A percentile compares a stretch with the other conserved stretches of the same genome.
phyloP scores from a whole-genome alignment of 75 land plant species.

The Pinus albicaulis region DNA sequence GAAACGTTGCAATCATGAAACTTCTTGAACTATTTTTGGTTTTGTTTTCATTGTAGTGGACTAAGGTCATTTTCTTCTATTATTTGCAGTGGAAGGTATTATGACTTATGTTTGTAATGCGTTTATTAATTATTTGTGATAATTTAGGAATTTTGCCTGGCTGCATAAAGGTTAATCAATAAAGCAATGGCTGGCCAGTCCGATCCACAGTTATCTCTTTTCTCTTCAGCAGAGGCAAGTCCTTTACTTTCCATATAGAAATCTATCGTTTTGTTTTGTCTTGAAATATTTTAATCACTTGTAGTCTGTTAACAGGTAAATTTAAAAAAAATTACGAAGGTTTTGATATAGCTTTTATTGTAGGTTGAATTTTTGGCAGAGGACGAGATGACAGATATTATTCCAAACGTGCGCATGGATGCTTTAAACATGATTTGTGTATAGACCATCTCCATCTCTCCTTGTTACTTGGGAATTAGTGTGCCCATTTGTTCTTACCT shows the following conservation, averaged over 20 bases:
- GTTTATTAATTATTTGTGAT: too few relatives aligned
- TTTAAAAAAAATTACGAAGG: not conserved
- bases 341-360: not conserved
- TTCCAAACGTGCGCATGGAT: constrained; percentile 92
- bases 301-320: not conserved
- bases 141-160: too few relatives aligned
- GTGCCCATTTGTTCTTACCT: not conserved
- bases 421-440: constrained; percentile 83
- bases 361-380: constrained; percentile 95
- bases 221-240: constrained; percentile 72
- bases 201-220: constrained; percentile 56
- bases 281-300: not conserved
- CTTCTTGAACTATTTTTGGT: too few relatives aligned
- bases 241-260: not conserved
- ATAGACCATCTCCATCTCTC: constrained; percentile 4
- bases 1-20: too few relatives aligned
- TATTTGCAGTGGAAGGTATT: too few relatives aligned
- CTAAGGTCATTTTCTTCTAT: too few relatives aligned
- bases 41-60: too few relatives aligned
- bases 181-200: constrained; percentile 83
- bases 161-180: not conserved
- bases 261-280: not conserved
- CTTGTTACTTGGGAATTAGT: not conserved
- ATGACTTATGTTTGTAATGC: too few relatives aligned
- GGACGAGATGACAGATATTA: constrained; percentile 79